These are phyloP conservation scores for Beauveria varroae DNA, from an alignment of 2,329 filamentous ascomycete species.

Conservation along the genomic window DNA sequence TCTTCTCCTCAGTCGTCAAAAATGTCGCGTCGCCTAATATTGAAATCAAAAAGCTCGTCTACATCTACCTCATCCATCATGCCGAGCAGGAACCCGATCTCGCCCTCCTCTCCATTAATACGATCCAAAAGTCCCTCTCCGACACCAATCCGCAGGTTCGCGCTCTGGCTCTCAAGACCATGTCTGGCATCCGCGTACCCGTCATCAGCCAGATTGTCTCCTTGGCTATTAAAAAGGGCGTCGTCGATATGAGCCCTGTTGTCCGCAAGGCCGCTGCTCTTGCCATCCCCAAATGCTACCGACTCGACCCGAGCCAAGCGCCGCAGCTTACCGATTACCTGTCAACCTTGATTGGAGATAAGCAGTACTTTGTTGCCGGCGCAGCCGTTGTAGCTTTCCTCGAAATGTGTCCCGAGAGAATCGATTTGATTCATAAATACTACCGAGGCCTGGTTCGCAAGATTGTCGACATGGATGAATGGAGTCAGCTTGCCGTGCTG, in stretches of 20 bases:
- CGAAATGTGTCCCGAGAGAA: slow-evolving; percentile 78
- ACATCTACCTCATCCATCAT: slow-evolving; percentile 96
- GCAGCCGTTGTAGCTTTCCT: slow-evolving; percentile 85
- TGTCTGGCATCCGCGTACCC: slow-evolving; percentile 94
- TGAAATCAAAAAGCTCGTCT: slow-evolving; percentile 96
- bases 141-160: slow-evolving; percentile 86
- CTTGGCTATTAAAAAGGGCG: slow-evolving; percentile 88
- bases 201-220: slow-evolving; percentile 98
- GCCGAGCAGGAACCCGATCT: slow-evolving; percentile 95
- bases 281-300: slow-evolving; percentile 92
- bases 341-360: slow-evolving; percentile 71
- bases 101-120: slow-evolving; percentile 93
- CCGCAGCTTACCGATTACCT: slow-evolving; percentile 83
- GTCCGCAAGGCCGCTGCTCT: slow-evolving; percentile 89
- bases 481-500: slow-evolving; percentile 83
- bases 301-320: slow-evolving; percentile 75
- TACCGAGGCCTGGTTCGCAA: slow-evolving; percentile 82
- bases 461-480: slow-evolving; percentile 98
- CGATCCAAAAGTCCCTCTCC: slow-evolving; percentile 94
- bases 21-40: slow-evolving; percentile 92
- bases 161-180: slow-evolving; percentile 86
- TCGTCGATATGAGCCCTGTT: slow-evolving; percentile 87
- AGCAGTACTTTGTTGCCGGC: slow-evolving; percentile 93
- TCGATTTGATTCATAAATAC: slow-evolving; percentile 85
- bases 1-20: slow-evolving; percentile 98